phyloP scores from a whole-genome alignment of 2,329 filamentous ascomycete species.

The Geosmithia flava region DNA sequence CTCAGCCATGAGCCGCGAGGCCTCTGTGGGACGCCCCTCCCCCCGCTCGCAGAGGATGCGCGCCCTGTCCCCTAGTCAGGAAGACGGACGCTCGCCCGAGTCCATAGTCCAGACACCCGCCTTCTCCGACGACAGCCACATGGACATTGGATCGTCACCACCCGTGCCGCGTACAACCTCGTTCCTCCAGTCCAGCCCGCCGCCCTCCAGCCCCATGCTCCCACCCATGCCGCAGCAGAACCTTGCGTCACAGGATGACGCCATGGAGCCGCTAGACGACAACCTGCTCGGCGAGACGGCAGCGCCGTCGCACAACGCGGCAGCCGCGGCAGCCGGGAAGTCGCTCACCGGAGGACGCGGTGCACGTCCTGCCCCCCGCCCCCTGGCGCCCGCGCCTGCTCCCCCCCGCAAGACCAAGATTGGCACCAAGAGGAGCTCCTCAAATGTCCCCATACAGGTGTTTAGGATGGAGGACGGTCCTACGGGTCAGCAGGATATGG shows the following conservation, averaged over 20 bases:
- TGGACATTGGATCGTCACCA: slow-evolving; percentile 80
- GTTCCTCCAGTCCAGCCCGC: slow-evolving; percentile 46
- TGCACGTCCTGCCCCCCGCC: too few species aligned
- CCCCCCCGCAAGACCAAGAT: not conserved
- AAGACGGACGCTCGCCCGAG: slow-evolving; percentile 42
- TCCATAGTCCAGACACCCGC: slow-evolving; percentile 34
- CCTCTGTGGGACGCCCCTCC: slow-evolving; percentile 26
- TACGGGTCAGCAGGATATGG: slow-evolving; percentile 16
- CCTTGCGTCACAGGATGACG: slow-evolving; percentile 53
- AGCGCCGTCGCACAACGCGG: not conserved
- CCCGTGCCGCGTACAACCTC: slow-evolving; percentile 57
- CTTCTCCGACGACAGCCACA: slow-evolving; percentile 55
- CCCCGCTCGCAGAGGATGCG: slow-evolving; percentile 22
- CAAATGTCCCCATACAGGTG: slow-evolving; percentile 27
- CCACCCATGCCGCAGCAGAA: slow-evolving; percentile 50
- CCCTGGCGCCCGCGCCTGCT: not conserved
- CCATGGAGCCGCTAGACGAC: slow-evolving; percentile 73
- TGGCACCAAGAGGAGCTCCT: slow-evolving; percentile 7
- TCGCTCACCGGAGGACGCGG: not conserved
- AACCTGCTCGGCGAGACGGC: slow-evolving; percentile 53
- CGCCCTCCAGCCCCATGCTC: slow-evolving; percentile 69
- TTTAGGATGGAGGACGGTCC: slow-evolving; percentile 24
- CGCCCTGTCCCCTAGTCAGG: slow-evolving; percentile 29
- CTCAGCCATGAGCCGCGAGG: slow-evolving; percentile 43
- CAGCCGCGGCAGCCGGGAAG: not conserved